These are phyloP conservation scores for Hypoxylon sp. DNA, from an alignment of 2,329 filamentous ascomycete species.

Conservation along the genomic window DNA sequence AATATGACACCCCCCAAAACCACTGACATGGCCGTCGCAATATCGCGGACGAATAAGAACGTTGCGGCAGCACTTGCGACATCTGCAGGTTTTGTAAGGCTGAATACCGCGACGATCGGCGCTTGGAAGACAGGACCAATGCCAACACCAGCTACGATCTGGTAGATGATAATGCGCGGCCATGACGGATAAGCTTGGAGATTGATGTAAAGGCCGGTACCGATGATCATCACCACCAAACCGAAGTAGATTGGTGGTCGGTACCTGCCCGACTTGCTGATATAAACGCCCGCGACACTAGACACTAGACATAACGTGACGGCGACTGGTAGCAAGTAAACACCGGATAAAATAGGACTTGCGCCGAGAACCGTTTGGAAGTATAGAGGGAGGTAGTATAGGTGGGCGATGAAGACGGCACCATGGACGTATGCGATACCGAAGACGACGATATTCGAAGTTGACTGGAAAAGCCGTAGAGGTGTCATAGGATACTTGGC, in stretches of 20 bases:
- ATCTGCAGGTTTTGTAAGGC: constrained; percentile 57
- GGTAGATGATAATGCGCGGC: constrained; percentile 47
- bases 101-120: constrained; percentile 63
- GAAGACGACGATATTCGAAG: constrained; percentile 61
- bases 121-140: constrained; percentile 63
- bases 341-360: constrained; percentile 58
- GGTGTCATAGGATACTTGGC: constrained; percentile 67
- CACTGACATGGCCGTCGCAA: constrained; percentile 63
- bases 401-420: constrained; percentile 62
- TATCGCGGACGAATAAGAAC: constrained; percentile 61
- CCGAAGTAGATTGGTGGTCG: constrained; percentile 55
- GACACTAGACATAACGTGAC: constrained; percentile 43
- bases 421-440: constrained; percentile 44
- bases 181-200: constrained; percentile 55
- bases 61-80: constrained; percentile 64
- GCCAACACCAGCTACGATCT: constrained; percentile 58
- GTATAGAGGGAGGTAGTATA: constrained; percentile 69
- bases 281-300: constrained; percentile 41
- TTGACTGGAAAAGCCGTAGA: constrained; percentile 57
- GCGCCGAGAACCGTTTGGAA: constrained; percentile 65
- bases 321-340: constrained; percentile 62
- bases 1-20: constrained; percentile 69
- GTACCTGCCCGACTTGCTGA: constrained; percentile 56
- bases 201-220: constrained; percentile 55
- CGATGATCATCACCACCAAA: constrained; percentile 56